Evolutionary conservation across 106 monocot genomes (phyloP).

Genomic region (Agapanthus africanus): DNA sequence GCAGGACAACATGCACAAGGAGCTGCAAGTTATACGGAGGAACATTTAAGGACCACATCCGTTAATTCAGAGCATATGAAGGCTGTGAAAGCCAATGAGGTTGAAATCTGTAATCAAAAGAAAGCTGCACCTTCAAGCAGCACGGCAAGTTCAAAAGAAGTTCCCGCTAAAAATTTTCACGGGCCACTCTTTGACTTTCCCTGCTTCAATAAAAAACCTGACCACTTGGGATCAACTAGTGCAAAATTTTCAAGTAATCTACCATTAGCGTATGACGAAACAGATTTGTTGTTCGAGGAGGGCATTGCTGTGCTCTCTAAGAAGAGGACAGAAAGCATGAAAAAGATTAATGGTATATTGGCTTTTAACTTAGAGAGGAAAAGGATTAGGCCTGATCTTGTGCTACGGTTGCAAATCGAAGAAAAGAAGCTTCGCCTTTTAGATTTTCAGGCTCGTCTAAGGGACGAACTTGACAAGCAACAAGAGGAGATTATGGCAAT

Average conservation of each 20-base stretch:
- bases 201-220: constrained; percentile 67
- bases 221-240: constrained; percentile 35
- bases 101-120: constrained; percentile 14
- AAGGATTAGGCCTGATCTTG: constrained; percentile 82
- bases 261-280: constrained; percentile 62
- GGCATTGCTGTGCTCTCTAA: constrained; percentile 54
- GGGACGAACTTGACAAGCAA: constrained; percentile 77
- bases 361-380: constrained; percentile 76
- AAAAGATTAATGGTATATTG: constrained; percentile 71
- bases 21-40: constrained; percentile 22
- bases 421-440: constrained; percentile 80
- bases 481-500: constrained; percentile 96
- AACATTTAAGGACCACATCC: constrained; percentile 18
- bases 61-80: constrained; percentile 77
- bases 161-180: constrained; percentile 59
- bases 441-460: constrained; percentile 69
- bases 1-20: constrained; percentile 7
- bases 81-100: constrained; percentile 26
- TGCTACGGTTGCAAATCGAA: constrained; percentile 82
- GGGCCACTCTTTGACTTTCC: constrained; percentile 97
- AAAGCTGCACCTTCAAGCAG: constrained; percentile 15
- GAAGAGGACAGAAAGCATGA: constrained; percentile 68
- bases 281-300: constrained; percentile 77
- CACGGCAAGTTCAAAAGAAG: constrained; percentile 27
- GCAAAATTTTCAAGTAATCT: constrained; percentile 47